These are phyloP conservation scores for Sclerotinia nivalis DNA, from an alignment of 2,329 filamentous ascomycete species.

Conservation along the genomic window DNA sequence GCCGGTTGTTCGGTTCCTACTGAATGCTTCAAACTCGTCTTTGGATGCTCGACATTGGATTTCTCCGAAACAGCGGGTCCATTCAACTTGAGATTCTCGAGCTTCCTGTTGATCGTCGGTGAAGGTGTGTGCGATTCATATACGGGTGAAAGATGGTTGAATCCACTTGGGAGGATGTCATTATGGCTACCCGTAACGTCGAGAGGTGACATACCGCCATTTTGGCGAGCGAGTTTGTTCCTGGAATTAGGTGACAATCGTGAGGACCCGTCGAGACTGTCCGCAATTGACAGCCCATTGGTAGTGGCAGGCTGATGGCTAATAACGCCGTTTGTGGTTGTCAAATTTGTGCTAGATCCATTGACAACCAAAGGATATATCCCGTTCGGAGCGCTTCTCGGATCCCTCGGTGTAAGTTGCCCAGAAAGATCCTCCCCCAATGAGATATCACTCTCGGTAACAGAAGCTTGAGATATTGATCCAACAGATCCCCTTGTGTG, in stretches of 20 bases:
- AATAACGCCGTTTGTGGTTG: conserved; percentile 22
- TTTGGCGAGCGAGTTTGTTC: conserved; percentile 34
- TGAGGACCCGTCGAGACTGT: conserved; percentile 29
- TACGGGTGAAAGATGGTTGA: conserved; percentile 65
- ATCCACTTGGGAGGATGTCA: conserved; percentile 36
- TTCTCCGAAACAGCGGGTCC: conserved; percentile 26
- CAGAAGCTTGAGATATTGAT: conserved; percentile 36
- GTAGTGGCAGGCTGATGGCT: conserved; percentile 23
- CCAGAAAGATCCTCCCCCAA: conserved; percentile 33
- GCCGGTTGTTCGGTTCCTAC: conserved; percentile 44
- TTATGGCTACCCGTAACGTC: conserved; percentile 37
- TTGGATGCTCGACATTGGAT: conserved; percentile 28
- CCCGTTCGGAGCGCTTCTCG: conserved; percentile 25
- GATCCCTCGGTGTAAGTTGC: conserved; percentile 36
- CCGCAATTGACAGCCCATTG: conserved; percentile 30
- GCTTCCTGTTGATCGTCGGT: conserved; percentile 59
- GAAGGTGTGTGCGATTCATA: conserved; percentile 73
- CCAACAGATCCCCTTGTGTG: conserved; percentile 35
- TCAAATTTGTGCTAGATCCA: conserved; percentile 28
- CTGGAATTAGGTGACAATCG: conserved; percentile 37
- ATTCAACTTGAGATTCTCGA: conserved; percentile 44
- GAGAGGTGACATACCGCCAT: conserved; percentile 39
- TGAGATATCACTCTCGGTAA: conserved; percentile 33
- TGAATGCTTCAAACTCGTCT: conserved; percentile 29
- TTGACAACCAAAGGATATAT: conserved; percentile 37